Evolutionary conservation across 352 stramenopile genomes (phyloP), one percentile per base, ranked within the genome.

Genomic region (Pythium brachiatum): DNA sequence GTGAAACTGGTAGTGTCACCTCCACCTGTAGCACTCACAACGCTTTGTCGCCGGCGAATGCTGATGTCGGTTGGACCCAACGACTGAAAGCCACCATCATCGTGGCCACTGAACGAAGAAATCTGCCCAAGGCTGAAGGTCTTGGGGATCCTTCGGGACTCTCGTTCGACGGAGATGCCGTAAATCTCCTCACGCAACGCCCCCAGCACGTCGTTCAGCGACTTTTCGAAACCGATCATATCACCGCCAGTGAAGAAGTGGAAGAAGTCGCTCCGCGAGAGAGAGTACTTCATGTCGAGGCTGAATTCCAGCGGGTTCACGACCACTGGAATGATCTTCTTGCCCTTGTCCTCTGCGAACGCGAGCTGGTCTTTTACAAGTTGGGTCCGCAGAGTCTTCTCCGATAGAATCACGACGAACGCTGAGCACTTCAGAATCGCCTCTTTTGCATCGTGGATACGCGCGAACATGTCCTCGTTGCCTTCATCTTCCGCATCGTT

Each of bases 341-440:
- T 92, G 52, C 85, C 83, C 60, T 94, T 94, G 70, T 92, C 83
- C 62, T 94, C 86, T 0, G 83, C 86, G 47, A 92, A 94, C 13
- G 86, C 83, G 15, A 94, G 69, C 57, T 94, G 83, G 51, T 92
- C 83, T 48, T 83, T 87, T 21, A 92, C 76, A 1, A 92, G 56
- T 51, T 94, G 80, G 43, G 79, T 92, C 6, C 68, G 56, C 23
- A 92, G 41, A 0, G 84, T 94, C 55, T 92, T 89, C 36, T 89
- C 78, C 2, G 83, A 92, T 0, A 94, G 53, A 16, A 94, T 72
- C 29, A 92, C 55, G 6, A 91, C 74, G 54, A 92, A 92, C 0
- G 74, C 79, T 7, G 80, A 89, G 59, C 83, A 94, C 57, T 91
- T 89, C 31, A 92, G 73, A 66, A 94, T 93, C 11, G 83, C 83